phyloP scores from a whole-genome alignment of 2,329 filamentous ascomycete genomes.

The Colletotrichum costaricense region DNA sequence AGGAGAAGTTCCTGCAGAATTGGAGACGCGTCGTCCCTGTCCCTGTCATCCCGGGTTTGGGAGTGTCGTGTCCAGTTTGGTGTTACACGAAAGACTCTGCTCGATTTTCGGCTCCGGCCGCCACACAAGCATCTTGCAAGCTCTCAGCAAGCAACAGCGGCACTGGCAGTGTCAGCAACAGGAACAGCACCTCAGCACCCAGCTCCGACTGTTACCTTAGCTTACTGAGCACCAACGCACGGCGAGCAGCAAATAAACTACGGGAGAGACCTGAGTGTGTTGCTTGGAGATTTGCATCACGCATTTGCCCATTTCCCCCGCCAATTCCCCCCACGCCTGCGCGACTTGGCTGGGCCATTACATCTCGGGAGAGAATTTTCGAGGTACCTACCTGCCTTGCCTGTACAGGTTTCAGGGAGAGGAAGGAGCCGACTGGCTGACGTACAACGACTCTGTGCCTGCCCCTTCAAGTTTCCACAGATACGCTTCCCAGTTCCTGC shows the following conservation, averaged over 20 bases:
- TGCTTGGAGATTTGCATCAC: not conserved
- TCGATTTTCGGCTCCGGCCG: constrained; percentile 4
- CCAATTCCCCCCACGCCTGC: not conserved
- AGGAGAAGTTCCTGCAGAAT: constrained; percentile 4
- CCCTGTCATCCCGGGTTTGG: not conserved
- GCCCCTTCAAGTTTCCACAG: not conserved
- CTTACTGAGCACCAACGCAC: constrained; percentile 2
- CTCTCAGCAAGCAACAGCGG: not conserved
- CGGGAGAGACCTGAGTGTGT: not conserved
- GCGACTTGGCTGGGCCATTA: not conserved
- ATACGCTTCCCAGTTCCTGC: not conserved
- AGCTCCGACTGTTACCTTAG: too few species aligned
- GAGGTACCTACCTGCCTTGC: not conserved
- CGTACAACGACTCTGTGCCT: not conserved
- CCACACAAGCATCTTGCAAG: not conserved
- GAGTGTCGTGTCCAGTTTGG: not conserved
- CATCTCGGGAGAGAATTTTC: constrained; percentile 8
- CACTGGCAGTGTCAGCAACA: not conserved
- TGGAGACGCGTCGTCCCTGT: constrained; percentile 3
- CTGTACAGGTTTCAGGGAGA: not conserved
- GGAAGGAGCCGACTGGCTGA: not conserved
- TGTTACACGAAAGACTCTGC: constrained; percentile 7
- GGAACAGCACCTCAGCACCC: not conserved
- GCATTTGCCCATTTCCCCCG: not conserved
- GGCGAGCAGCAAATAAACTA: not conserved